Evolutionary conservation across 371 early-diverging fungal genomes (phyloP), one percentile per base, ranked within the genome.

Genomic region (Circinella minor): DNA sequence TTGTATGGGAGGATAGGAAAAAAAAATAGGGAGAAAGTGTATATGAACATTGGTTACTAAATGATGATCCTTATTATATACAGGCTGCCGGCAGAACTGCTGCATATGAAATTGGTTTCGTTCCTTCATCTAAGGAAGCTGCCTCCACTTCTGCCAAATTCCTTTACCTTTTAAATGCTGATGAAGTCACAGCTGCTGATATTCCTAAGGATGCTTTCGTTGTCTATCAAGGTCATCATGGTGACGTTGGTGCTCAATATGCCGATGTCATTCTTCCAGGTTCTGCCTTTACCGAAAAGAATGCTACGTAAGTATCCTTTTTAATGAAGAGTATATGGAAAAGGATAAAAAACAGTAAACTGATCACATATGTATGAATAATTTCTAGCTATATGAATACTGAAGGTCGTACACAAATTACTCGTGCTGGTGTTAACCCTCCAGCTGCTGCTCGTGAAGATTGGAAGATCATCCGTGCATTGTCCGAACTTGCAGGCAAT

Each of bases 161-260:
- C 72, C 78, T 98, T 27, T 98, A 97, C 86, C 89, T 98, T 64
- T 89, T 98, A 71, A 92, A 92, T 66, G 97, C 98, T 61, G 98
- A 98, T 78, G 94, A 97, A 64, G 77, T 96, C 71, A 65, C 76
- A 18, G 78, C 91, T 36, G 71, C 80, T 38, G 93, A 92, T 73
- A 86, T 97, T 43, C 94, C 97, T 71, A 87, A 89, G 80, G 91
- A 93, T 77, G 95, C 97, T 34, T 98, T 98, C 80, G 98, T 98
- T 34, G 95, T 98, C 64, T 98, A 98, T 86, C 98, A 98, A 83
- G 98, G 98, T 43, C 98, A 98, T 84, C 98, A 98, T 79, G 98
- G 98, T 80, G 98, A 98, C 82, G 89, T 86, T 47, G 98, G 98
- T 73, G 98, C 98, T 38, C 90, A 93, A 75, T 90, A 90, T 66